Percentiles rank a stretch among this genome's conserved stretches.
phyloP scores from a whole-genome alignment of 164 flowering plant genomes.

The grape (Vitis vinifera) region ASM3070453v1 NC_081822.1:8193501-8194000 shows the following conservation, averaged over 20 bases:
- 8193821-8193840: slow-evolving; percentile 32
- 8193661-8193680: slow-evolving; percentile 28
- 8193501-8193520: slow-evolving; percentile 27
- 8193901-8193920: slow-evolving; percentile 12
- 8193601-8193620: slow-evolving; percentile 32
- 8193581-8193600: slow-evolving; percentile 16
- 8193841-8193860: slow-evolving; percentile 23
- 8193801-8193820: slow-evolving; percentile 35
- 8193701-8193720: slow-evolving; percentile 14
- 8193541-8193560: slow-evolving; percentile 20
- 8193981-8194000: slow-evolving; percentile 28
- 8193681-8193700: slow-evolving; percentile 27
- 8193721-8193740: slow-evolving; percentile 13
- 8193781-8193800: slow-evolving; percentile 33
- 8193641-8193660: slow-evolving; percentile 38
- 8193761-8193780: slow-evolving; percentile 31
- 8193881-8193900: slow-evolving; percentile 22
- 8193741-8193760: slow-evolving; percentile 35
- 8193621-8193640: slow-evolving; percentile 38
- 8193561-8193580: slow-evolving; percentile 39
- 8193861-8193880: slow-evolving; percentile 29
- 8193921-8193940: slow-evolving; percentile 28
- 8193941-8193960: slow-evolving; percentile 23
- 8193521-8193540: neutral
- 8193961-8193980: slow-evolving; percentile 21